Percentiles rank a stretch among this genome's conserved stretches.
phyloP scores from a whole-genome alignment of 345 rosid genomes.

The Turnera subulata region DNA sequence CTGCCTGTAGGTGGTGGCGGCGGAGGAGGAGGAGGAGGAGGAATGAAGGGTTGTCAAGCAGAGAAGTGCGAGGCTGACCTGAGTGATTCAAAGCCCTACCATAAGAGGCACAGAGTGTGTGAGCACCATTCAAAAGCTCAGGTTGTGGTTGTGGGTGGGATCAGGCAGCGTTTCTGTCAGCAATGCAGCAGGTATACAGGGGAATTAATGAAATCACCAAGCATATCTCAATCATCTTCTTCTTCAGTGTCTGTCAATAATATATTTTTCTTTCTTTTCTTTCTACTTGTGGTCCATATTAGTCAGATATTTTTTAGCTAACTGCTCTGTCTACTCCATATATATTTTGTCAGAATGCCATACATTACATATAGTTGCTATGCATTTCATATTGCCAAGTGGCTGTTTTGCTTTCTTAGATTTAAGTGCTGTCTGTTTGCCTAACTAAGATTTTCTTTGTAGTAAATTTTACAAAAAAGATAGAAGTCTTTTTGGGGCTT shows the following conservation, averaged over 20 bases:
- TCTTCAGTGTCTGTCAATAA: not conserved
- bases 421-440: too few species aligned
- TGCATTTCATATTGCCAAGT: too few species aligned
- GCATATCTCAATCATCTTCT: too few species aligned
- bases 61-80: constrained; percentile 60
- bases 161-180: constrained; percentile 70
- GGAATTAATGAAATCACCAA: not conserved
- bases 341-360: too few species aligned
- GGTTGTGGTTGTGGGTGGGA: constrained; percentile 49
- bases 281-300: not conserved
- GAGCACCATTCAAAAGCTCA: constrained; percentile 76
- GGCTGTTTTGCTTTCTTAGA: too few species aligned
- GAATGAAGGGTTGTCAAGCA: constrained; percentile 50
- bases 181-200: constrained; percentile 71
- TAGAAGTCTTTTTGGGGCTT: too few species aligned
- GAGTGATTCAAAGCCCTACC: constrained; percentile 52
- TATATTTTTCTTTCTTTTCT: not conserved
- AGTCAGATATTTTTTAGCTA: too few species aligned
- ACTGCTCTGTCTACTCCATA: too few species aligned
- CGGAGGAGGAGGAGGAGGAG: constrained; percentile 21
- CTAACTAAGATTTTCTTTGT: too few species aligned
- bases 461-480: too few species aligned
- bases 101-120: constrained; percentile 71
- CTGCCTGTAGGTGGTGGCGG: constrained; percentile 17
- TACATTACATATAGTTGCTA: too few species aligned